A percentile compares a stretch with the other conserved stretches of the same genome.
phyloP scores from a whole-genome alignment of 305 asterid species.

The Galium porrigens region DNA sequence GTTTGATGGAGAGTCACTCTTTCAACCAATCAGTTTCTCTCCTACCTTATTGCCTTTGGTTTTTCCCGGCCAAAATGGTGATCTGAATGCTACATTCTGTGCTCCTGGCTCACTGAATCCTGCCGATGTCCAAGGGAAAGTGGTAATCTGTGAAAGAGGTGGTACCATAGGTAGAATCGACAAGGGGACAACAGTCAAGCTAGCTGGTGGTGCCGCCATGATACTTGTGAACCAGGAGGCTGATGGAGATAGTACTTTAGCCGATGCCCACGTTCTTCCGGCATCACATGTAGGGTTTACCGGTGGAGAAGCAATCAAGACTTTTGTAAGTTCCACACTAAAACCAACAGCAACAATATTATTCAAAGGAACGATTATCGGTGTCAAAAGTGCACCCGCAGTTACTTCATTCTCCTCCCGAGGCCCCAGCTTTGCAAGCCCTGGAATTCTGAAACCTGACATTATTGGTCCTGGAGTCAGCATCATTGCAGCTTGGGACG shows the following conservation, averaged over 20 bases:
- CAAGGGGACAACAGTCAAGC: slow-evolving; percentile 28
- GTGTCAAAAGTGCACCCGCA: slow-evolving; percentile 24
- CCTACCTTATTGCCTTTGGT: slow-evolving; percentile 25
- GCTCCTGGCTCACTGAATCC: slow-evolving; percentile 16
- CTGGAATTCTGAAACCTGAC: slow-evolving; percentile 39
- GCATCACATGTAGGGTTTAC: slow-evolving; percentile 22
- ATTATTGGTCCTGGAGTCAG: slow-evolving; percentile 30
- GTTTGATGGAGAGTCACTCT: slow-evolving; percentile 21
- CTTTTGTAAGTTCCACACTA: slow-evolving; percentile 25
- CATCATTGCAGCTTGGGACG: slow-evolving; percentile 35
- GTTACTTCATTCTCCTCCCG: slow-evolving; percentile 33
- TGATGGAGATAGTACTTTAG: slow-evolving; percentile 14
- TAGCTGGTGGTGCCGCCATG: slow-evolving; percentile 46
- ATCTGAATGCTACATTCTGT: slow-evolving; percentile 16
- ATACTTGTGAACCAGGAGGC: slow-evolving; percentile 20
- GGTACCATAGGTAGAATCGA: not conserved
- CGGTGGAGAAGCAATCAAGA: slow-evolving; percentile 21
- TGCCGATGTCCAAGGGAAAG: slow-evolving; percentile 22
- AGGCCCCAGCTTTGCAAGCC: slow-evolving; percentile 33
- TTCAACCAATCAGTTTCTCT: slow-evolving; percentile 29
- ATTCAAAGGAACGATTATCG: slow-evolving; percentile 29
- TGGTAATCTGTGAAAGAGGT: slow-evolving; percentile 28
- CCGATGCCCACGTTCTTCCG: slow-evolving; percentile 23
- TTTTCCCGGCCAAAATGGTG: slow-evolving; percentile 21
- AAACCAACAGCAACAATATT: slow-evolving; percentile 21